These are phyloP conservation scores for Pelargonium australe DNA, from an alignment of 441 rosid species.

Conservation along the genomic window DNA sequence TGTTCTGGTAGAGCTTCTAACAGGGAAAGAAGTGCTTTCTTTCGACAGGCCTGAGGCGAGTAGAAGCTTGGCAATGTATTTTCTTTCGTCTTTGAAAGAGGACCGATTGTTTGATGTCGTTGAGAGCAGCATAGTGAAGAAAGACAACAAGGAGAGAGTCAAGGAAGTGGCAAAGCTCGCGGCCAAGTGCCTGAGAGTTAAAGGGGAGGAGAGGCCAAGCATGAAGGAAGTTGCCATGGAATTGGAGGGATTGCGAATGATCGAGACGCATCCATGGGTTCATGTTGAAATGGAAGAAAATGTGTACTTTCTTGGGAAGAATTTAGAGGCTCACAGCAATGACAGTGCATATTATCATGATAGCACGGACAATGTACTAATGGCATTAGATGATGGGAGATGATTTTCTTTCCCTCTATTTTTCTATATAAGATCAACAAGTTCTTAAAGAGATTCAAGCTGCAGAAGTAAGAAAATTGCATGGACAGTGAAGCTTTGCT, in stretches of 20 bases:
- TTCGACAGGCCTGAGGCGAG: constrained; percentile 6
- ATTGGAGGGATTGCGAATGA: constrained; percentile 14
- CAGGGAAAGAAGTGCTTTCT: constrained; percentile 11
- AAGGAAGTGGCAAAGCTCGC: constrained; percentile 1
- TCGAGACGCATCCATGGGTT: constrained; percentile 13
- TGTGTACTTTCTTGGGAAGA: neutral
- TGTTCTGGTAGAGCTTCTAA: constrained; percentile 14
- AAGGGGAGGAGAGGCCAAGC: constrained; percentile 15
- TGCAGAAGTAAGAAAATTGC: too few species aligned
- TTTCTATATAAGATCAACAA: neutral
- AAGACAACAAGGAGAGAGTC: neutral
- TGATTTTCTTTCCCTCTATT: neutral
- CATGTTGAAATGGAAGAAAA: constrained; percentile 8
- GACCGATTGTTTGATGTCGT: neutral
- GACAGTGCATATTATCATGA: neutral
- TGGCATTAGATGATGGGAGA: constrained; percentile 3
- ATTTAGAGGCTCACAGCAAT: neutral
- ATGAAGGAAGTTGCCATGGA: constrained; percentile 20
- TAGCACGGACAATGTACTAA: neutral
- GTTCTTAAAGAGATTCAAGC: too few species aligned
- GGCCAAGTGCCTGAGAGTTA: constrained; percentile 12
- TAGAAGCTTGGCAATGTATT: constrained; percentile 14
- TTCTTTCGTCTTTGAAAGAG: constrained; percentile 4
- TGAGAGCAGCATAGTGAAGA: neutral
- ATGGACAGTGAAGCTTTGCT: too few species aligned